These are phyloP conservation scores for Dimocarpus longan DNA, from an alignment of 345 rosid species.

Conservation along the genomic window DNA sequence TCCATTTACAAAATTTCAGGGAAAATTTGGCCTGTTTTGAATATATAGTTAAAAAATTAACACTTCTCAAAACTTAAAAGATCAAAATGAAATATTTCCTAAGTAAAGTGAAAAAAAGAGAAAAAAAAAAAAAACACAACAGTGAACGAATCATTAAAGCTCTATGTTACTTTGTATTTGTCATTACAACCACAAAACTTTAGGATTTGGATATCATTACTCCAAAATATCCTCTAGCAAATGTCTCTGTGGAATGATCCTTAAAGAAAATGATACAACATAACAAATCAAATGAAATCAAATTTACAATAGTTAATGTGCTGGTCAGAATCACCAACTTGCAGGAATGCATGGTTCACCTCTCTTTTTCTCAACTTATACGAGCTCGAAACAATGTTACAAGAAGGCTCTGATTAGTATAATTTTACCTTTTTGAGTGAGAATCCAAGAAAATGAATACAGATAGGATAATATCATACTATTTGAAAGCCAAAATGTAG, in stretches of 20 bases:
- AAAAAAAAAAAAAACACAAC: not conserved
- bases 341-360: not conserved
- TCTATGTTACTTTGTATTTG: not conserved
- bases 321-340: not conserved
- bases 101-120: not conserved
- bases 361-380: not conserved
- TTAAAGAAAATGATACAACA: conserved; percentile 13
- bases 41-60: too few species aligned
- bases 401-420: not conserved
- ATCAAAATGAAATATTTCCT: too few species aligned
- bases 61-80: too few species aligned
- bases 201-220: too few species aligned
- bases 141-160: conserved; percentile 8
- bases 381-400: not conserved
- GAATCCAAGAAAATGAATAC: not conserved
- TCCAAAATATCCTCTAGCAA: not conserved
- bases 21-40: too few species aligned
- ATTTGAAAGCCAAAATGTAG: not conserved
- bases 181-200: conserved; percentile 3
- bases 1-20: too few species aligned
- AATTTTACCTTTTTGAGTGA: not conserved
- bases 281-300: not conserved
- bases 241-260: not conserved
- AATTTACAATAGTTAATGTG: too few species aligned
- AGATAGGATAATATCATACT: not conserved